Base-by-base conservation (phyloP, 2,329 filamentous ascomycete species). In the Leptographium radiaticola region DNA sequence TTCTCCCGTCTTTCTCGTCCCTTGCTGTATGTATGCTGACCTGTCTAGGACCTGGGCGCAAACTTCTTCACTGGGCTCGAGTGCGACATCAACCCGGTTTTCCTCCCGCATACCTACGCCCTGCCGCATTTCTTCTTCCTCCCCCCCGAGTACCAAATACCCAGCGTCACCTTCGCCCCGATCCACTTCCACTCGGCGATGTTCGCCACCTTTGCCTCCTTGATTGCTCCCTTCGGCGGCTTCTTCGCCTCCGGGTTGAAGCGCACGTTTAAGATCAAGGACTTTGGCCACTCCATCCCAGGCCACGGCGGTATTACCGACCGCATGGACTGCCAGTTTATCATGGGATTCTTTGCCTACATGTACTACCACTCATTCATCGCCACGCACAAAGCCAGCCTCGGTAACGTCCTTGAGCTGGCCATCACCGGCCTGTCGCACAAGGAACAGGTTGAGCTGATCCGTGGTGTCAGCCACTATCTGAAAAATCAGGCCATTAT, bases 281-380 rank as follows among this genome's bases (percentile, higher is more conserved):
- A 98, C 72, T 98, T 98, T 71, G 93, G 93, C 61, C 88, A 98
- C 70, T 95, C 89, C 1, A 98, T 98, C 62, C 93, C 93, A 1
- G 93, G 93, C 25, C 93, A 98, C 64, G 93, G 93, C 57, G 93
- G 93, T 62, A 97, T 98, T 73, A 98, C 93, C 16, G 93, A 98
- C 67, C 87, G 93, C 58, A 97, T 98, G 91, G 93, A 98, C 67
- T 98, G 93, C 68, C 93, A 98, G 67, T 98, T 98, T 72, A 97
- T 97, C 74, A 98, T 98, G 93, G 93, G 93, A 10, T 93, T 95
- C 70, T 97, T 98, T 64, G 82, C 91, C 16, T 97, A 89, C 74
- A 90, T 98, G 79, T 98, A 98, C 72, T 98, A 94, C 71, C 90
- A 96, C 68, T 93, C 87, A 64, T 98, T 98, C 68, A 91, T 98